Conservation (phyloP, 768 basidiomycete species). For the Pleurotus tuber-regium region DNA sequence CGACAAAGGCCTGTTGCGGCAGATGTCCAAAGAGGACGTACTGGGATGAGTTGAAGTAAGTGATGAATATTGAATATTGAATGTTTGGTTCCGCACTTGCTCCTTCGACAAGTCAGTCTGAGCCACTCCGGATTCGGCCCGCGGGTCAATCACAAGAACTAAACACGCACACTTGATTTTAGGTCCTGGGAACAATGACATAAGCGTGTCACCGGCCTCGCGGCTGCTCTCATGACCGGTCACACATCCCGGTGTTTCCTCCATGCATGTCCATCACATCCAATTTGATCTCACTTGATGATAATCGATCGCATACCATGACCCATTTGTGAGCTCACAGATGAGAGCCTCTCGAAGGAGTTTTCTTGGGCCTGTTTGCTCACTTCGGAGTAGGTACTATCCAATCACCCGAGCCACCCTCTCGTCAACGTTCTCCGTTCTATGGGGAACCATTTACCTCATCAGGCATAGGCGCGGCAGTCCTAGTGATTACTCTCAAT, state of each 20-base stretch:
- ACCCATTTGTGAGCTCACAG: background rate
- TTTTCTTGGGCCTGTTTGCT: background rate
- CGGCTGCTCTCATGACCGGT: slow-evolving; percentile 3
- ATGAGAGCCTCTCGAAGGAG: background rate
- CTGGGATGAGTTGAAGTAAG: background rate
- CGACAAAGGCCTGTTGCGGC: background rate
- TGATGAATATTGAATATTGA: slow-evolving; percentile 4
- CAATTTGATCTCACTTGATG: too few species aligned
- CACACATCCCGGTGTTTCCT: slow-evolving; percentile 1
- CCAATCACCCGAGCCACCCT: background rate
- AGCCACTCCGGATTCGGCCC: slow-evolving; percentile 6
- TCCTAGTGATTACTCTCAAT: background rate
- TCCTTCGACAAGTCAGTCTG: slow-evolving; percentile 6
- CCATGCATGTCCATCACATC: too few species aligned
- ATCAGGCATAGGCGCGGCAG: slow-evolving; percentile 6
- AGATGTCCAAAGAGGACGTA: background rate
- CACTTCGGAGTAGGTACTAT: background rate
- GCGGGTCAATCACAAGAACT: slow-evolving; percentile 7
- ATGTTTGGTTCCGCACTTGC: slow-evolving; percentile 10
- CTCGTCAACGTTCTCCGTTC: too few species aligned
- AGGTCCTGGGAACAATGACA: background rate
- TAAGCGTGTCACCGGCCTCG: background rate
- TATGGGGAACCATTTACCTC: background rate
- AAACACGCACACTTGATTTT: background rate
- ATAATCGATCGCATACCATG: slow-evolving; percentile 1